Base-by-base conservation (phyloP, 768 basidiomycete genomes). In the Xerocomus brunneocitrinus region DNA sequence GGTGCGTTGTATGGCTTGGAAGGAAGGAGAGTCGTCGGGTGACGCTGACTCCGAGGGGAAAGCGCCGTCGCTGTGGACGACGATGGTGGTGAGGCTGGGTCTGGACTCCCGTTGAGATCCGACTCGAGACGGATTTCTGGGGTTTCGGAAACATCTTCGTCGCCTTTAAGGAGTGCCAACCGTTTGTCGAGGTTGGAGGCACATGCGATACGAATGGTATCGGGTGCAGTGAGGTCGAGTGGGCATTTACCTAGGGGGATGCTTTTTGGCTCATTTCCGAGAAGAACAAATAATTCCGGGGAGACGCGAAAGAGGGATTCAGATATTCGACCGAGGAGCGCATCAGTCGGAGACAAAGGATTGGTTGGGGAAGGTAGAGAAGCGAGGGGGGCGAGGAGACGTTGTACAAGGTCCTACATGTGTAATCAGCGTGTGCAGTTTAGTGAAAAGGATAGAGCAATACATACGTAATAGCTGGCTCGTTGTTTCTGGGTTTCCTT, bases 381-480 rank as follows among this genome's bases (percentile, higher is more conserved):
- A 9, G 72, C 65, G 42, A 88, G 75, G 3, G 84, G 85, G 44
- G 74, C 65, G 8, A 90, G 68, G 46, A 90, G 71, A 27, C 83
- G 79, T 49, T 76, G 79, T 30, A 89, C 79, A 55, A 91, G 81
- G 57, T 85, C 85, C 89, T 91, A 58, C 4, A 27, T 27, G 30
- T 34, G 47, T 61, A 52, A 46, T 59, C 8, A 63, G 44, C 13
- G 64, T 56, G 50, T 13, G 31, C 3, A 12, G 9, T 44, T 34
- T 22, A 19, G 8, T 12, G 34, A 41, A 14, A 1, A 47, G n/a
- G 1, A 12, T 35, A 35, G 4, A 38, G 19, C 43, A 12, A n/a
- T 43, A 72, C 82, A 39, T 58, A 89, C 89, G 66, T 90, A 90
- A 64, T 90, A 91, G 54, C 76, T 78, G 39, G 84, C 81, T 49